Conservation (phyloP, 2,329 filamentous ascomycete species). For the Scytalidium lignicola region DNA sequence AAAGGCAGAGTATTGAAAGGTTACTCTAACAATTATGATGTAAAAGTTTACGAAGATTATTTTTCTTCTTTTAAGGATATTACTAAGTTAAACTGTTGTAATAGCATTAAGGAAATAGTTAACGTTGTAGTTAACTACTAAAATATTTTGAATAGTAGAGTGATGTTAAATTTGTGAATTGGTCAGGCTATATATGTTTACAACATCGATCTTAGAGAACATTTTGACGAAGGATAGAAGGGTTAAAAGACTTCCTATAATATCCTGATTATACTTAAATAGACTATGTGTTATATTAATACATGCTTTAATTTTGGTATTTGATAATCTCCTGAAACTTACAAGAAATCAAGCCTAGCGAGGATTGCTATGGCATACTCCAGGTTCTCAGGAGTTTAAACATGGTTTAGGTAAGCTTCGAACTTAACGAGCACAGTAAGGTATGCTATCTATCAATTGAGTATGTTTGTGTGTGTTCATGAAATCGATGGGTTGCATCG, state of each 20-base stretch:
- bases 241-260: conserved; percentile 68
- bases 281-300: too few relatives aligned
- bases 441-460: too few relatives aligned
- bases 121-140: conserved; percentile 53
- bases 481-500: too few relatives aligned
- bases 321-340: too few relatives aligned
- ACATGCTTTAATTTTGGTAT: too few relatives aligned
- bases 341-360: too few relatives aligned
- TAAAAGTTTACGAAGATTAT: conserved; percentile 52
- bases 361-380: too few relatives aligned
- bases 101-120: conserved; percentile 52
- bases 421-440: too few relatives aligned
- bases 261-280: conserved; percentile 65
- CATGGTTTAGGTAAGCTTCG: too few relatives aligned
- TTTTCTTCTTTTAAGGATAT: conserved; percentile 50
- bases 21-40: conserved; percentile 54
- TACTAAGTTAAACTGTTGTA: conserved; percentile 45
- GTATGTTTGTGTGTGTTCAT: too few relatives aligned
- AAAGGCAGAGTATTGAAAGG: conserved; percentile 34
- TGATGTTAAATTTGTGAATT: conserved; percentile 11
- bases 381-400: too few relatives aligned
- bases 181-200: conserved; percentile 13
- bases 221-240: conserved; percentile 47
- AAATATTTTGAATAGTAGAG: conserved; percentile 37
- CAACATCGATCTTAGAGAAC: conserved; percentile 50